Conservation (phyloP, 768 basidiomycete genomes). For the Mrakia gelida region DNA sequence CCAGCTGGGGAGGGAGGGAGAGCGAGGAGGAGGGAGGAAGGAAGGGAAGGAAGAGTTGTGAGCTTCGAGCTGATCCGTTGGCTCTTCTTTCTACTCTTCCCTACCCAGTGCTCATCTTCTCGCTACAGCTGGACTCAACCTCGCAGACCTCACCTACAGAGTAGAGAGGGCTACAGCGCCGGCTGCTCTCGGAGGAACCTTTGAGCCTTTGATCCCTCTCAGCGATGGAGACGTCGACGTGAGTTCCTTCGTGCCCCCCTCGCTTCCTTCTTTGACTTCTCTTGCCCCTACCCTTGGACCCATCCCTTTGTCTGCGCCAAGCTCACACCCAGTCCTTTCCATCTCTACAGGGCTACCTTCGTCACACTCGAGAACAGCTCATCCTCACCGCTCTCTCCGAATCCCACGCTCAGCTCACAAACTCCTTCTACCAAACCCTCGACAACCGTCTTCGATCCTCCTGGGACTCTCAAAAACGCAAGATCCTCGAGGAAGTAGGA, state of each 20-base stretch:
- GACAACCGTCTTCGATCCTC: conserved; percentile 25
- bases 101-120: conserved; percentile 60
- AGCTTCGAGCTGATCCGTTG: neutral
- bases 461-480: conserved; percentile 29
- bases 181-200: conserved; percentile 56
- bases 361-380: conserved; percentile 91
- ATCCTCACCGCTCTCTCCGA: conserved; percentile 92
- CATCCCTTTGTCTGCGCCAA: neutral
- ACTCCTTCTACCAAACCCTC: conserved; percentile 26
- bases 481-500: conserved; percentile 32
- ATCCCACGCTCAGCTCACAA: conserved; percentile 30
- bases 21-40: neutral
- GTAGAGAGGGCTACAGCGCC: conserved; percentile 74
- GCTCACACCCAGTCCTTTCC: neutral
- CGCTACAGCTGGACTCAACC: conserved; percentile 89
- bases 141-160: conserved; percentile 73
- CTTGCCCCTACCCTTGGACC: neutral
- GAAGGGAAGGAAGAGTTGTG: neutral
- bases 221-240: conserved; percentile 82
- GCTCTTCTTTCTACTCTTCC: conserved; percentile 43
- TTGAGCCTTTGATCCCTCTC: conserved; percentile 84
- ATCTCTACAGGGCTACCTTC: conserved; percentile 62
- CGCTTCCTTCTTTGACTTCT: neutral
- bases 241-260: neutral
- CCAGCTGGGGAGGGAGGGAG: conserved; percentile 31